These are phyloP conservation scores for Mangifera indica DNA, from an alignment of 345 rosid genomes.

Conservation along the genomic window DNA sequence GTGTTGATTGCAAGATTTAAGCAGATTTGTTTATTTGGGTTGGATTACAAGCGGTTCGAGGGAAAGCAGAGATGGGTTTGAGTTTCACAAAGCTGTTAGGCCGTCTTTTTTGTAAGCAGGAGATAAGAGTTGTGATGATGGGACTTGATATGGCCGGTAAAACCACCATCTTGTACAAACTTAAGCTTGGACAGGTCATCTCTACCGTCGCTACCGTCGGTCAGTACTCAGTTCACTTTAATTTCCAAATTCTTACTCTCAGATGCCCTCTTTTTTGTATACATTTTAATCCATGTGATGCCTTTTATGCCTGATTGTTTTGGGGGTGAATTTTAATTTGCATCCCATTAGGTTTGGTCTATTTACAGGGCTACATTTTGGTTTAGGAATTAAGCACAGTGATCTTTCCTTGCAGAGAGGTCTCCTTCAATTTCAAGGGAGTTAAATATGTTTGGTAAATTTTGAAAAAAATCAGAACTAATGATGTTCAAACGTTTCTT, in stretches of 20 bases:
- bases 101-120: constrained; percentile 70
- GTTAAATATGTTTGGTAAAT: no score
- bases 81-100: constrained; percentile 64
- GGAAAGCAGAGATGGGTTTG: constrained; percentile 51
- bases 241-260: constrained; percentile 6
- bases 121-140: constrained; percentile 82
- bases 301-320: no score
- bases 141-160: constrained; percentile 89
- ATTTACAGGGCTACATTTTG: background rate
- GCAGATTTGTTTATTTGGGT: background rate
- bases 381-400: background rate
- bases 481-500: no score
- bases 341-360: background rate
- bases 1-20: background rate
- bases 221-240: no score
- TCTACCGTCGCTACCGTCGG: constrained; percentile 79
- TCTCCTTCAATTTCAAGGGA: no score
- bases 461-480: no score
- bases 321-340: no score
- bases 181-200: constrained; percentile 80
- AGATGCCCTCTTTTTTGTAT: background rate
- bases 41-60: background rate
- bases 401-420: background rate
- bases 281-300: no score
- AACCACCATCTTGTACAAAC: constrained; percentile 82